A percentile compares a stretch with the other conserved stretches of the same genome.
These are phyloP conservation scores for Aspergillus niger DNA, from an alignment of 2,329 filamentous ascomycete genomes.

Conservation along the genomic window DNA sequence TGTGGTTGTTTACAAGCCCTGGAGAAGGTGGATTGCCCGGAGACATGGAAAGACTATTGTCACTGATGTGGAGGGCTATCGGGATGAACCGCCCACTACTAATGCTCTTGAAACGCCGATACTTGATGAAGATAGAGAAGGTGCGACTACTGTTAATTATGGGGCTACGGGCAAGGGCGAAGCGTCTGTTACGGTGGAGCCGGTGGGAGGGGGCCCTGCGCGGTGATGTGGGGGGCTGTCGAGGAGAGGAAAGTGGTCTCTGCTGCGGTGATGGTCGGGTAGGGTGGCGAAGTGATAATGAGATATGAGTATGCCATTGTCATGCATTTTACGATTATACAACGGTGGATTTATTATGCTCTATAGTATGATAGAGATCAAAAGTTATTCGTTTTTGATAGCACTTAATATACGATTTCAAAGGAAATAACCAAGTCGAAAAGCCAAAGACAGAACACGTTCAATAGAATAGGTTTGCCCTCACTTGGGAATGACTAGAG, in stretches of 20 bases:
- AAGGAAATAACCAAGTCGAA: too few relatives aligned
- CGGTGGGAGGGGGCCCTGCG: neutral
- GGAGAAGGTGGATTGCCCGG: slow-evolving; percentile 64
- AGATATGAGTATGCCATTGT: neutral
- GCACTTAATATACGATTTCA: too few relatives aligned
- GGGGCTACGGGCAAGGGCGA: slow-evolving; percentile 16
- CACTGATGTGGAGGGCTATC: slow-evolving; percentile 27
- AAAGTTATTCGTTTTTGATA: slow-evolving; percentile 14
- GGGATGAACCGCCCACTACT: slow-evolving; percentile 19
- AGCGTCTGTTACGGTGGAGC: slow-evolving; percentile 1
- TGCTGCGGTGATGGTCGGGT: too few relatives aligned
- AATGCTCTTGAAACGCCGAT: slow-evolving; percentile 18
- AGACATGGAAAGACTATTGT: slow-evolving; percentile 24
- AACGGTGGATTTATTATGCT: neutral
- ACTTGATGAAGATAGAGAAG: slow-evolving; percentile 3
- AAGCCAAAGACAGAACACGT: too few relatives aligned
- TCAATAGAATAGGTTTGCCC: too few relatives aligned
- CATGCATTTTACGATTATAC: neutral
- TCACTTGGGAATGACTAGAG: too few relatives aligned
- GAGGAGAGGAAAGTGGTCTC: too few relatives aligned
- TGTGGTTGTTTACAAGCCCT: slow-evolving; percentile 75
- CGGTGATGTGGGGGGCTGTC: neutral
- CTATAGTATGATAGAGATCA: neutral
- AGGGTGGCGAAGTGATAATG: neutral
- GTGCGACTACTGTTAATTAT: slow-evolving; percentile 9